These are phyloP conservation scores for Saksenaea oblongispora DNA, from an alignment of 371 early-diverging fungal species.

Conservation along the genomic window DNA sequence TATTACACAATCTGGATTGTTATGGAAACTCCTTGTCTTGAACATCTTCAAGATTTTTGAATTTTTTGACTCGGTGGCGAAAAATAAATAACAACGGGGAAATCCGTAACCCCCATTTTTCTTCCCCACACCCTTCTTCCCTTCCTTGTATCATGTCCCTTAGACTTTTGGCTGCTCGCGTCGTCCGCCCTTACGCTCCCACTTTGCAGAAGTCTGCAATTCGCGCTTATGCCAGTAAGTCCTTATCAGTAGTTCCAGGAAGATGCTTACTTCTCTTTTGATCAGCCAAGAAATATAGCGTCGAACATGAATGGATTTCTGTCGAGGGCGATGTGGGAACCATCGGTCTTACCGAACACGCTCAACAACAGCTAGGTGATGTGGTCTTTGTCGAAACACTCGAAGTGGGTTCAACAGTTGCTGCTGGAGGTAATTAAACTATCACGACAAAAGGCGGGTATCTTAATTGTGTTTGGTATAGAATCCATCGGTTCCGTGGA, in stretches of 20 bases:
- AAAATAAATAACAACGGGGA: constrained; percentile 30
- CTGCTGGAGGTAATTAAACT: constrained; percentile 54
- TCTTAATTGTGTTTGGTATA: constrained; percentile 16
- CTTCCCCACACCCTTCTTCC: constrained; percentile 11
- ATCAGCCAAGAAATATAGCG: constrained; percentile 75
- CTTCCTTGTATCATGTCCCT: constrained; percentile 39
- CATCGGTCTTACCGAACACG: constrained; percentile 92
- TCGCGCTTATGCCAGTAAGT: constrained; percentile 54
- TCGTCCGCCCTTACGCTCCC: constrained; percentile 45
- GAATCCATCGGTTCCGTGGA: constrained; percentile 88
- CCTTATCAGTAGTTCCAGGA: neutral
- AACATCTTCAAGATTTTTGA: neutral
- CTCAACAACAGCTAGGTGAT: constrained; percentile 88
- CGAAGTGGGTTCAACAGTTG: constrained; percentile 61
- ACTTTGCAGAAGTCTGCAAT: constrained; percentile 39
- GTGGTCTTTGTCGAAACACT: constrained; percentile 92
- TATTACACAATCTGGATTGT: constrained; percentile 8
- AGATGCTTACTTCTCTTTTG: neutral
- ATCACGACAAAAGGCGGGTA: neutral
- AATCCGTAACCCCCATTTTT: constrained; percentile 12
- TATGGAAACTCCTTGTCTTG: constrained; percentile 21
- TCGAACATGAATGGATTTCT: constrained; percentile 93
- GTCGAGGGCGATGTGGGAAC: constrained; percentile 78
- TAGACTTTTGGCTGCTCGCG: constrained; percentile 46
- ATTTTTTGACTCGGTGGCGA: constrained; percentile 45